These are phyloP conservation scores for Verbascum thapsus DNA, from an alignment of 257 asterid genomes.

Conservation along the genomic window DNA sequence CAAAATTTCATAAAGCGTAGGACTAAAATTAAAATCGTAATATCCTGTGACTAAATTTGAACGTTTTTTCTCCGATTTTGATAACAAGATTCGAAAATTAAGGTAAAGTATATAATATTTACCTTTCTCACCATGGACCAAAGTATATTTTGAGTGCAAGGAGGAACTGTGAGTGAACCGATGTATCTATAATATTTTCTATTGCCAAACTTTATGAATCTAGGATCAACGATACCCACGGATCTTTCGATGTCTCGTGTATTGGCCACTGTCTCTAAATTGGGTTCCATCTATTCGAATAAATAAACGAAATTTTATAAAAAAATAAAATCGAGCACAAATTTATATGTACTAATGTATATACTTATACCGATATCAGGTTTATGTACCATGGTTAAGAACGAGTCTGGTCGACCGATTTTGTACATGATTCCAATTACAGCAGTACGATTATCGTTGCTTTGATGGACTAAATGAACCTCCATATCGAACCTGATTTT, in stretches of 20 bases:
- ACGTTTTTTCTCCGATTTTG: no score
- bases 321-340: no score
- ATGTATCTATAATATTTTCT: constrained; percentile 56
- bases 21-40: no score
- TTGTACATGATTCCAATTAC: constrained; percentile 68
- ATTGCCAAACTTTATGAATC: constrained; percentile 44
- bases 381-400: constrained; percentile 66
- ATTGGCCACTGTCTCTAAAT: constrained; percentile 32
- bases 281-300: constrained; percentile 36
- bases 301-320: not conserved
- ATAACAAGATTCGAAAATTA: not conserved
- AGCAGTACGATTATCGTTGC: constrained; percentile 50
- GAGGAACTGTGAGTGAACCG: constrained; percentile 76
- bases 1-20: no score
- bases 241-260: constrained; percentile 27
- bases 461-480: constrained; percentile 68
- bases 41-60: no score
- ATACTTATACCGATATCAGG: not conserved
- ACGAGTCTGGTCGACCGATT: constrained; percentile 61
- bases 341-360: not conserved
- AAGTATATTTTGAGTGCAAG: constrained; percentile 54
- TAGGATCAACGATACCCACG: constrained; percentile 47
- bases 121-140: constrained; percentile 66
- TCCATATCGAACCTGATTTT: constrained; percentile 61
- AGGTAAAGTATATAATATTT: not conserved